These are phyloP conservation scores for Trichosanthes cucumerina DNA, from an alignment of 306 rosid genomes.

Conservation along the genomic window DNA sequence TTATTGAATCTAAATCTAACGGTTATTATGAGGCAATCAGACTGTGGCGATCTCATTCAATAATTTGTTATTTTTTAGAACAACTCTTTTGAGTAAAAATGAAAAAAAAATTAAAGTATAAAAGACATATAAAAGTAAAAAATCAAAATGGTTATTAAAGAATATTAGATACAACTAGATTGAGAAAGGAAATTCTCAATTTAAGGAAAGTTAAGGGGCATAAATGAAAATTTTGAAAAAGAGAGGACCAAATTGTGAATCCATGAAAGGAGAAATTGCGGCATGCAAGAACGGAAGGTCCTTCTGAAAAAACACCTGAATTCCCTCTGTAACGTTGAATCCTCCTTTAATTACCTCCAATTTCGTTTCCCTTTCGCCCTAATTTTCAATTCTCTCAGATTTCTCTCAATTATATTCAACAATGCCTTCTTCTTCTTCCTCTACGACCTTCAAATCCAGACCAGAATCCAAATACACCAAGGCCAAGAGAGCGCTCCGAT, in stretches of 20 bases:
- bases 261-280: background rate
- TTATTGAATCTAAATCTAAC: no score
- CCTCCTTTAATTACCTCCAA: background rate
- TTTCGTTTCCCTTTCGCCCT: slow-evolving; percentile 4
- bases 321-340: slow-evolving; percentile 33
- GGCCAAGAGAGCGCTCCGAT: slow-evolving; percentile 37
- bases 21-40: no score
- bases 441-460: slow-evolving; percentile 9
- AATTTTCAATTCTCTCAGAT: background rate
- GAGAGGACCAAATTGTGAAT: background rate
- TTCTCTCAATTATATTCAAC: background rate
- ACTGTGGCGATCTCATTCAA: no score
- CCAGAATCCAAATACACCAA: slow-evolving; percentile 25
- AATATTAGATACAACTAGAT: no score
- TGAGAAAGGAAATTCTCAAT: no score
- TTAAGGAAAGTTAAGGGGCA: no score
- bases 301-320: background rate
- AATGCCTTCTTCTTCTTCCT: background rate
- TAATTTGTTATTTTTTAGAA: no score
- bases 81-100: no score
- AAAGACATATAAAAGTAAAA: no score
- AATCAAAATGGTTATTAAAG: no score
- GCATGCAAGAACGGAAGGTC: background rate
- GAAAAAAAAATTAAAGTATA: no score
- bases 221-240: background rate